Percentiles rank a stretch among this genome's conserved stretches.
These are phyloP conservation scores for Mesembryanthemum crystallinum DNA, from an alignment of 148 eudicot genomes.

Conservation along the genomic window DNA sequence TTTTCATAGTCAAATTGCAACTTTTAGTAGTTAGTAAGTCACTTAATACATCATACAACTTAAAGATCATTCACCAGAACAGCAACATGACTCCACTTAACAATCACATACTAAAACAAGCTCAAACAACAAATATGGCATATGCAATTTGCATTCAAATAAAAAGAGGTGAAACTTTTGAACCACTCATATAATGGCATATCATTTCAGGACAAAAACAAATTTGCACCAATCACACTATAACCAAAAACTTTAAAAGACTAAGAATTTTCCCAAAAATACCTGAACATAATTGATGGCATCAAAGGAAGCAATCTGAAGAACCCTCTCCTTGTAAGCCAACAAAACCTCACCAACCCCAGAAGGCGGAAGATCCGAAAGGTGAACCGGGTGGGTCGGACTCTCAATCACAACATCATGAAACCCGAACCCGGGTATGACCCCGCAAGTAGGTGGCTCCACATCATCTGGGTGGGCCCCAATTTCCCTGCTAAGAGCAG, in stretches of 20 bases:
- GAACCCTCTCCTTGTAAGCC: slow-evolving; percentile 76
- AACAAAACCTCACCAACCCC: slow-evolving; percentile 63
- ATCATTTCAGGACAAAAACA: no score
- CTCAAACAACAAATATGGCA: not conserved
- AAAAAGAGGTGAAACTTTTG: not conserved
- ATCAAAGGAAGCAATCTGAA: slow-evolving; percentile 46
- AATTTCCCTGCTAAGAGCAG: slow-evolving; percentile 70
- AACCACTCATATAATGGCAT: no score
- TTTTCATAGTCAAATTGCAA: not conserved
- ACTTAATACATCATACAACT: not conserved
- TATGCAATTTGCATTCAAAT: not conserved
- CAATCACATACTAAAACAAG: not conserved
- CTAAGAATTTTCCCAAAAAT: not conserved
- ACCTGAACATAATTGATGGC: slow-evolving; percentile 81
- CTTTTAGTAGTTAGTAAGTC: not conserved
- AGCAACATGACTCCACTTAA: not conserved
- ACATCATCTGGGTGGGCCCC: slow-evolving; percentile 16
- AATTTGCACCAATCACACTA: no score
- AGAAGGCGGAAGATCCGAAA: slow-evolving; percentile 55
- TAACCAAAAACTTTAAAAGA: not conserved
- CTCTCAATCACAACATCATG: slow-evolving; percentile 93
- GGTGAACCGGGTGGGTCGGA: slow-evolving; percentile 63
- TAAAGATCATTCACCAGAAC: not conserved
- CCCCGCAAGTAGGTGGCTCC: slow-evolving; percentile 22
- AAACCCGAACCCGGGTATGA: slow-evolving; percentile 65